Base-by-base conservation (phyloP, 306 rosid genomes). In the Trichosanthes truncata region DNA sequence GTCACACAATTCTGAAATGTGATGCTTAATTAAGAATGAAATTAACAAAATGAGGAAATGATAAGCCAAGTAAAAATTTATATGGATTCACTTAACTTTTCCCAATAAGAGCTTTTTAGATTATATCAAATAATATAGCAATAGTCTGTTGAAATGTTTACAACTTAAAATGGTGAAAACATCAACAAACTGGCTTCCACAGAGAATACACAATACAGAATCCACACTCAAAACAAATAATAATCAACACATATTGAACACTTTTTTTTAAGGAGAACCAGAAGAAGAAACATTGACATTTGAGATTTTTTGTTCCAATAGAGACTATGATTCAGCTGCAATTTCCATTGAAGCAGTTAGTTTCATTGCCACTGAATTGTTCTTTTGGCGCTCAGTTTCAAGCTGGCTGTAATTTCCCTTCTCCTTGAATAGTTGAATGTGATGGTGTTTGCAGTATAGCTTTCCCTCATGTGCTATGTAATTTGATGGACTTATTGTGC, bases 371-470 rank as follows among this genome's bases (percentile, higher is more conserved):
- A 29, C 40, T 26, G 78, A 8, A 15, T 14, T 25, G 25, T 35
- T 20, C 12, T 73, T 73, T 72, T 72, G 77, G 25, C 59, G 57
- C 59, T 45, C 77, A 72, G 59, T 74, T 74, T 74, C 78, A 49
- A 60, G 13, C 18, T 45, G 25, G 67, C 59, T 46, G 61, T 78
- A 78, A 40, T 63, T 78, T 14, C 81, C 81, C 20, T 94, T 94
- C 90, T 94, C 92, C 88, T 86, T 94, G 86, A 94, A 94, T 71
- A 94, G 97, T 87, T 94, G 97, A 35, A 96, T 84, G 88, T 92
- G 93, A 84, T 94, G 97, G 86, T 92, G 97, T 71, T 94, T 94
- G 93, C 98, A 94, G 78, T 94, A 94, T 84, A 94, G 82, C 81
- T 89, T 85, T 21, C 97, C 98, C 84, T 94, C 97, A 7, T 92